phyloP scores from a whole-genome alignment of 2,329 filamentous ascomycete genomes.

The Aspergillus spinulosporus region DNA sequence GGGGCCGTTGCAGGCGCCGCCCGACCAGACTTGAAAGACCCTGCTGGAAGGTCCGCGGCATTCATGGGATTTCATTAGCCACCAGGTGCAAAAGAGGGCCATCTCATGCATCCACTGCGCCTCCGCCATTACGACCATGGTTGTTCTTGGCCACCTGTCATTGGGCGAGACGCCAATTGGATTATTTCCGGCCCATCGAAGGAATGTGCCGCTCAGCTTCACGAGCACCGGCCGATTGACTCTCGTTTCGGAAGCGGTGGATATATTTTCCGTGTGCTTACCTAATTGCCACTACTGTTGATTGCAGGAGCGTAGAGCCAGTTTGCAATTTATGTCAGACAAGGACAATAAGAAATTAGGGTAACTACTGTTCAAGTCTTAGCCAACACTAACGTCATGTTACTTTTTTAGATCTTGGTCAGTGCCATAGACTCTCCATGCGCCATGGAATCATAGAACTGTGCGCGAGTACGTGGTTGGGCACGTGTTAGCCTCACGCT shows the following conservation, averaged over 20 bases:
- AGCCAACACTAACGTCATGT: too few species aligned
- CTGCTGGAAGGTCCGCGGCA: background rate
- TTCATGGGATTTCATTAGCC: background rate
- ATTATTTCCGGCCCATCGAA: background rate
- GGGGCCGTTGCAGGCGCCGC: background rate
- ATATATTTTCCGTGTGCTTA: background rate
- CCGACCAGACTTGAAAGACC: background rate
- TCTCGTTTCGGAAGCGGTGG: background rate
- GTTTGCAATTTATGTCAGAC: background rate
- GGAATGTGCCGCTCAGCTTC: background rate
- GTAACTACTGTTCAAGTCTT: too few species aligned
- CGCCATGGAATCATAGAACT: background rate
- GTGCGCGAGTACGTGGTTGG: background rate
- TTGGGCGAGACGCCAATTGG: background rate
- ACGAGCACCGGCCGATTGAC: background rate
- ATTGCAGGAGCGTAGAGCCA: background rate
- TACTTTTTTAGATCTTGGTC: too few species aligned
- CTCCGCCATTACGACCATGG: background rate
- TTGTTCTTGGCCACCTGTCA: background rate
- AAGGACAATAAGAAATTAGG: background rate
- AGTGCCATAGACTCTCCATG: background rate
- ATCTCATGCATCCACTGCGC: constrained; percentile 3
- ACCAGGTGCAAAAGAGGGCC: background rate
- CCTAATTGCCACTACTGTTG: background rate
- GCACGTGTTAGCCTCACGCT: constrained; percentile 8